Percentiles rank a stretch among this genome's conserved stretches.
Evolutionary conservation across 352 stramenopile genomes (phyloP).

Genomic region (Phytophthora pluvialis): DNA sequence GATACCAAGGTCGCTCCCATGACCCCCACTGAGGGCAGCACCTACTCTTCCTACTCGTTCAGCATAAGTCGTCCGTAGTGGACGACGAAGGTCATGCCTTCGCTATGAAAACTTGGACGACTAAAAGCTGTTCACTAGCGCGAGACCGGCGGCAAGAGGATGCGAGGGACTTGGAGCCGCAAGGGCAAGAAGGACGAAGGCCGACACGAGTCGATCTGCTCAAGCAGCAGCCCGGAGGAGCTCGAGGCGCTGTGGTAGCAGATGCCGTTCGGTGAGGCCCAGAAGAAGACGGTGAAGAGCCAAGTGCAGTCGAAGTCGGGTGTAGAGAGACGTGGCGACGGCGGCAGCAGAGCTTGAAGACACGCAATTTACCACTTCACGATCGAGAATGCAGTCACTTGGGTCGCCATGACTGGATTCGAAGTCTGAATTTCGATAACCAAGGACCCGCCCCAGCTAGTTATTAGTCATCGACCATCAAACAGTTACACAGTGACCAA

Average conservation of each 20-base stretch:
- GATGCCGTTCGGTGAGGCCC: conserved; percentile 52
- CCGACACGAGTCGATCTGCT: conserved; percentile 43
- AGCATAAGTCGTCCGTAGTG: conserved; percentile 36
- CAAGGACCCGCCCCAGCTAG: too few species aligned
- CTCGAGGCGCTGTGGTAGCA: conserved; percentile 59
- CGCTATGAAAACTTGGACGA: conserved; percentile 46
- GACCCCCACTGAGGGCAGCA: background rate
- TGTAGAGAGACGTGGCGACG: conserved; percentile 2
- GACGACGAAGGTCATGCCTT: conserved; percentile 46
- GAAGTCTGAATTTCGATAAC: too few species aligned
- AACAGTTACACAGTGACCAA: too few species aligned
- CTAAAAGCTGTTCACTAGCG: conserved; percentile 37
- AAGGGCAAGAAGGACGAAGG: conserved; percentile 39
- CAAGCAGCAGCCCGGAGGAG: conserved; percentile 44
- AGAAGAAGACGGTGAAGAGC: conserved; percentile 36
- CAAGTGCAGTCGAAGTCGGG: conserved; percentile 12
- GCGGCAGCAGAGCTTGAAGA: background rate
- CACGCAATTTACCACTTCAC: too few species aligned
- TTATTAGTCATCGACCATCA: too few species aligned
- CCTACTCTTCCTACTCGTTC: conserved; percentile 56
- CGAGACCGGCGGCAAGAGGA: conserved; percentile 46
- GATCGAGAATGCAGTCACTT: too few species aligned
- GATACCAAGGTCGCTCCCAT: background rate
- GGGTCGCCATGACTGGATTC: too few species aligned
- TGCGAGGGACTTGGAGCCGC: conserved; percentile 46